Evolutionary conservation across 257 asterid species (phyloP), one percentile per base, ranked within the genome.

Genomic region (Gardenia jasminoides): DNA sequence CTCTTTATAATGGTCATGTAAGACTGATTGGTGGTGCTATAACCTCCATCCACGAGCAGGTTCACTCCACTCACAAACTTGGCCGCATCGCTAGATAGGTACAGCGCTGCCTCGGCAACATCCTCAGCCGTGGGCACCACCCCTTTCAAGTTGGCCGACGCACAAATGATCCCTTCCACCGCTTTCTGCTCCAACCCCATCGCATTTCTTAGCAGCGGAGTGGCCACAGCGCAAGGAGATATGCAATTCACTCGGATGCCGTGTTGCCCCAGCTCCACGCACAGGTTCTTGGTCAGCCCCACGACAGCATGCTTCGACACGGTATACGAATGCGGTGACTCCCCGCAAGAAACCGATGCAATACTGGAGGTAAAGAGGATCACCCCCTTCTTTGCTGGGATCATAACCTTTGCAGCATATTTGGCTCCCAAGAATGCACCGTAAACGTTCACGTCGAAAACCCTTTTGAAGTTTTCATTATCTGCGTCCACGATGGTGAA

Each of bases 41-140:
- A 93, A 11, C 98, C 98, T 7, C 98, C 98, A 54, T 93, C 98
- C 47, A 93, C 85, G 75, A 88, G 65, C 7, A 92, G 91, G 83
- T 93, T 92, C 79, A 89, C 0, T 0, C 98, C 97, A 44, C 97
- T 93, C 0, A 93, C 90, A 70, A 86, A 89, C 87, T 79, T 90
- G 0, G 96, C 36, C 4, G 86, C 97, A 22, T 93, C 95, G 67
- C 96, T 84, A 10, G 85, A 88, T 79, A 93, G 70, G 71, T 67
- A 93, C 80, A 92, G 59, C 5, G 97, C 97, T 67, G 96, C 97
- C 82, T 88, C 90, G n/a, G 97, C 98, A 84, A 93, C 94, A 65
- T 93, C 98, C 64, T 86, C 91, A 22, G 88, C 80, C 74, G 84
- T 83, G 22, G 91, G 94, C 65, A 79, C 85, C 50, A 30, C 89